phyloP scores from a whole-genome alignment of 2,329 filamentous ascomycete species.

The Sporothrix globosa region DNA sequence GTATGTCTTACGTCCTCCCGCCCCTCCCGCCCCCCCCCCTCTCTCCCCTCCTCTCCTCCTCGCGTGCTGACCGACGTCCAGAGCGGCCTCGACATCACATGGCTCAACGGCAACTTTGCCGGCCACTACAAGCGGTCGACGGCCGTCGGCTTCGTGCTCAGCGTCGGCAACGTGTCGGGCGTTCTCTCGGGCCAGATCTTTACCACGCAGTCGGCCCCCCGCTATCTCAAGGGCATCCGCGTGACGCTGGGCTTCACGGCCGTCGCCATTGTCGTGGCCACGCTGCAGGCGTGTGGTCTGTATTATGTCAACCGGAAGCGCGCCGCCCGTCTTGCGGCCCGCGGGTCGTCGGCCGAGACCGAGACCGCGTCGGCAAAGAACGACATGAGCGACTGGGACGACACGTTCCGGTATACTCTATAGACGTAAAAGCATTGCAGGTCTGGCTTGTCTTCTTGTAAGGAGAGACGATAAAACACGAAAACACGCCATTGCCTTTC shows the following conservation, averaged over 20 bases:
- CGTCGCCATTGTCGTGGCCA: constrained; percentile 22
- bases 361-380: not conserved
- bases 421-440: not conserved
- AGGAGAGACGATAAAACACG: no score
- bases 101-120: constrained; percentile 33
- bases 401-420: constrained; percentile 20
- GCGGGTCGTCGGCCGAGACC: not conserved
- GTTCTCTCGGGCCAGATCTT: constrained; percentile 33
- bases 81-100: constrained; percentile 32
- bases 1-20: no score
- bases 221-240: constrained; percentile 26
- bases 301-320: constrained; percentile 17
- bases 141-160: constrained; percentile 29
- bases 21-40: no score
- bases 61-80: constrained; percentile 4
- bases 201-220: constrained; percentile 11
- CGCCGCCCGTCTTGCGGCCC: not conserved
- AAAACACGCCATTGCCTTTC: no score
- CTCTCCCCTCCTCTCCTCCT: not conserved
- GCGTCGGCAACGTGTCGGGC: constrained; percentile 30
- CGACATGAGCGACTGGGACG: constrained; percentile 20
- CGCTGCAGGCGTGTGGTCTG: not conserved
- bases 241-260: constrained; percentile 31
- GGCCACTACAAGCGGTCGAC: constrained; percentile 32
- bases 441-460: no score